Conservation (phyloP, 1,284 basidiomycete genomes). For the Ganoderma boninense region DNA sequence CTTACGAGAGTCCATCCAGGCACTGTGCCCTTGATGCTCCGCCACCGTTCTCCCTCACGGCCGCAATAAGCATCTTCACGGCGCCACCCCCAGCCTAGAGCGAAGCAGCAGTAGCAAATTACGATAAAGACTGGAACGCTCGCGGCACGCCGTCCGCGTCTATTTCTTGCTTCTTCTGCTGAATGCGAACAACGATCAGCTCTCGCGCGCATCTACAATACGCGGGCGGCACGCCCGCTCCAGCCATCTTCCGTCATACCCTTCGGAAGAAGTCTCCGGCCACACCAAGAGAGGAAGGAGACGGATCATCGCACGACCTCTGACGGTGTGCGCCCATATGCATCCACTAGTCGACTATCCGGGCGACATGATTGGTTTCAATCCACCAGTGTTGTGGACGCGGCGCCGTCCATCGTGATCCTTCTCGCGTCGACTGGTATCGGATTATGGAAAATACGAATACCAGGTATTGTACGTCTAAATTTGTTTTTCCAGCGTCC, state of each 20-base stretch:
- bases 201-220: neutral
- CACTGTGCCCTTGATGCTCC: neutral
- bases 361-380: neutral
- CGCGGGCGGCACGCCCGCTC: neutral
- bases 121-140: conserved; percentile 3
- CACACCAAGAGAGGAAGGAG: conserved; percentile 1
- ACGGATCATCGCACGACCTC: neutral
- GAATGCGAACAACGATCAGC: neutral
- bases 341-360: conserved; percentile 1
- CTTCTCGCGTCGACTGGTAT: neutral
- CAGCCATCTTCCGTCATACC: neutral
- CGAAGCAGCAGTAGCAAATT: neutral
- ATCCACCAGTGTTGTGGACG: neutral
- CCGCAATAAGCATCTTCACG: neutral
- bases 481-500: neutral
- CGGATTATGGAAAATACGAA: neutral
- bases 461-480: neutral
- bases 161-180: neutral
- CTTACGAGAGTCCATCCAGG: neutral
- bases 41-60: neutral
- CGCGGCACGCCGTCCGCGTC: neutral
- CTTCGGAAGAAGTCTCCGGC: neutral
- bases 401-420: neutral
- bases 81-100: neutral
- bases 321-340: neutral